Conservation (phyloP, 176 grass and related monocot genomes). For the Thalia dealbata region DNA sequence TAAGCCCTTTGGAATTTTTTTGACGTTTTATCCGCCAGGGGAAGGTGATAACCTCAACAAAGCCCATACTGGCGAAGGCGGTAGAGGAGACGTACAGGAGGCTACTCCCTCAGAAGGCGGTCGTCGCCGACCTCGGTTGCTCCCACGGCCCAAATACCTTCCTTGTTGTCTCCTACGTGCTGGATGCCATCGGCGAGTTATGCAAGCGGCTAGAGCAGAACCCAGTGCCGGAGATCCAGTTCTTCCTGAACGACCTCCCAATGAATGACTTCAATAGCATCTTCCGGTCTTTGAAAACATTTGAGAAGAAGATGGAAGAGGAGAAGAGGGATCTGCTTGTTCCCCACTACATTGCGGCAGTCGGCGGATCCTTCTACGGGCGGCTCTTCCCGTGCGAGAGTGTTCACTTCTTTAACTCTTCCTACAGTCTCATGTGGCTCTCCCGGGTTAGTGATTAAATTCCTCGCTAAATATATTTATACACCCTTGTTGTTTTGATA, state of each 20-base stretch:
- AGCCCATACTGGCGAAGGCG: constrained; percentile 17
- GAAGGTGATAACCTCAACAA: background rate
- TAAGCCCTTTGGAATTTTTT: no score
- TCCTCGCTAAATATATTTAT: no score
- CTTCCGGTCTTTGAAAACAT: constrained; percentile 19
- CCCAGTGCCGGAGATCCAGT: constrained; percentile 27
- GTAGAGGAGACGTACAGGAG: constrained; percentile 5
- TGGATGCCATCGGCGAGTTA: background rate
- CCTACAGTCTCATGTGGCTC: constrained; percentile 29
- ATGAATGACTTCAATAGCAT: constrained; percentile 52
- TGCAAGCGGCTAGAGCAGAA: background rate
- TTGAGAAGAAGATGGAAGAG: constrained; percentile 2
- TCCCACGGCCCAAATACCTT: constrained; percentile 34
- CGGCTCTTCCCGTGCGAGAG: constrained; percentile 32
- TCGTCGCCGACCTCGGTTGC: constrained; percentile 39
- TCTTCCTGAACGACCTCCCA: constrained; percentile 57
- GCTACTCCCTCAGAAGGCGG: constrained; percentile 21
- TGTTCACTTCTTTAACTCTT: constrained; percentile 50
- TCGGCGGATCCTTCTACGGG: constrained; percentile 31
- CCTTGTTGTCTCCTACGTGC: constrained; percentile 21
- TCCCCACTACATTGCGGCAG: constrained; percentile 18
- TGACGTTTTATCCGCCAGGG: no score
- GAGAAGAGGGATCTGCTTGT: background rate
- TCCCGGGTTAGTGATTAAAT: constrained; percentile 21
- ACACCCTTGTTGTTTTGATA: no score